Conservation (phyloP, 495 filamentous ascomycete species). For the Parmelia sp. region DNA sequence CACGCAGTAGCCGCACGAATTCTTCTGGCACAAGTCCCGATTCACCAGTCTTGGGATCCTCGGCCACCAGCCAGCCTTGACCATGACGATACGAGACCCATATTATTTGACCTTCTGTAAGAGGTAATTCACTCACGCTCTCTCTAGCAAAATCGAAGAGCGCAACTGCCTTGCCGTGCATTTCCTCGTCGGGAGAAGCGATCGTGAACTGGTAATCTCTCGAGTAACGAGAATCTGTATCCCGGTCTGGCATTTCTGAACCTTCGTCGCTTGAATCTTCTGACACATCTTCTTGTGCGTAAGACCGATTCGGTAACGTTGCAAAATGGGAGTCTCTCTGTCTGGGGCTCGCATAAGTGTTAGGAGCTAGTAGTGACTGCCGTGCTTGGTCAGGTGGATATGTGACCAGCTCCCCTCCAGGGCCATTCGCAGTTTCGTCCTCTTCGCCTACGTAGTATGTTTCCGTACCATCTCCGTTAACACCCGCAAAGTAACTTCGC, state of each 20-base stretch:
- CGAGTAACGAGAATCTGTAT: conserved; percentile 65
- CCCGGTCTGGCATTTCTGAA: conserved; percentile 45
- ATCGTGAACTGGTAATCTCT: conserved; percentile 93
- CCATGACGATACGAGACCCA: conserved; percentile 94
- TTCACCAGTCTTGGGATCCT: conserved; percentile 88
- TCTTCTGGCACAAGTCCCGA: conserved; percentile 91
- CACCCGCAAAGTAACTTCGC: conserved; percentile 59
- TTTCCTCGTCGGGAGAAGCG: conserved; percentile 90
- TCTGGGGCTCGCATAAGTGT: conserved; percentile 32
- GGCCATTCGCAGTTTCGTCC: conserved; percentile 60
- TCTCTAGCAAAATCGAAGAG: conserved; percentile 91
- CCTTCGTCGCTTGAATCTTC: conserved; percentile 58
- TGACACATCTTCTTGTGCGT: conserved; percentile 43
- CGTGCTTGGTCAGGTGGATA: conserved; percentile 62
- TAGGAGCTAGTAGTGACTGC: conserved; percentile 43
- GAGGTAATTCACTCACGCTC: conserved; percentile 91
- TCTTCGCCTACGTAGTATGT: conserved; percentile 67
- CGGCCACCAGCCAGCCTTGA: conserved; percentile 93
- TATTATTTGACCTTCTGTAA: conserved; percentile 92
- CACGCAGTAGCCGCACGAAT: conserved; percentile 87
- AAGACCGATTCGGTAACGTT: conserved; percentile 48
- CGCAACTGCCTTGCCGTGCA: conserved; percentile 94
- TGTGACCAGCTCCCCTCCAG: conserved; percentile 73
- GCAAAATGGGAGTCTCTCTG: conserved; percentile 44
- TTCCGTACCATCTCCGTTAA: conserved; percentile 67